Conservation (phyloP, 345 rosid genomes). For the Raphanus raphanistrum region DNA sequence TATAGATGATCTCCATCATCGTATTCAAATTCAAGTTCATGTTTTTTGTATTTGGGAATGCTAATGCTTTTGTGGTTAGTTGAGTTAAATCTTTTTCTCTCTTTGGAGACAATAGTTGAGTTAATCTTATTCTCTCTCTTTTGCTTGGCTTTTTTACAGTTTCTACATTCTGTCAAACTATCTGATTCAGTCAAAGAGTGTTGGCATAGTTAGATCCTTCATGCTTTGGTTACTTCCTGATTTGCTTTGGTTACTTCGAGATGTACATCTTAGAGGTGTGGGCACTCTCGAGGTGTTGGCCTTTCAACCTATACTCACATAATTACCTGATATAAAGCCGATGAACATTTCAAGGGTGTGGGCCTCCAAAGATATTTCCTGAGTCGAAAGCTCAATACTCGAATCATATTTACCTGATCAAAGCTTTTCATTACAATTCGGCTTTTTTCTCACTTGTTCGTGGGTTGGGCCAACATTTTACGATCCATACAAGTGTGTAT, state of each 20-base stretch:
- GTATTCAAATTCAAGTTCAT: too few relatives aligned
- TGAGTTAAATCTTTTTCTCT: background rate
- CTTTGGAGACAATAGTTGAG: background rate
- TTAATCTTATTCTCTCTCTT: background rate
- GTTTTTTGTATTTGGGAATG: slow-evolving; percentile 6
- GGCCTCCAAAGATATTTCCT: background rate
- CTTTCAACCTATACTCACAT: too few relatives aligned
- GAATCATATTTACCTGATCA: background rate
- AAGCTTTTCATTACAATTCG: background rate
- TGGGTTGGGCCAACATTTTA: background rate
- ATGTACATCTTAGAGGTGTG: too few relatives aligned
- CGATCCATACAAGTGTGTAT: background rate
- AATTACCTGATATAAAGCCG: too few relatives aligned
- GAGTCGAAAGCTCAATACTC: background rate
- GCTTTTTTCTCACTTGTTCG: background rate
- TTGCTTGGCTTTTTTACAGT: background rate
- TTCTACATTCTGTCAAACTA: background rate
- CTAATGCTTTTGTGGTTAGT: background rate
- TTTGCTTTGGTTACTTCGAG: too few relatives aligned
- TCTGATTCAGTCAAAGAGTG: background rate
- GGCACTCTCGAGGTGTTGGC: too few relatives aligned
- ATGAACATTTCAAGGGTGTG: too few relatives aligned
- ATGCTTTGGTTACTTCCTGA: background rate
- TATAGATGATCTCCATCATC: too few relatives aligned
- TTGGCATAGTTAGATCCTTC: background rate